Evolutionary conservation across 345 rosid genomes (phyloP).

Genomic region (Barbarea vulgaris): DNA sequence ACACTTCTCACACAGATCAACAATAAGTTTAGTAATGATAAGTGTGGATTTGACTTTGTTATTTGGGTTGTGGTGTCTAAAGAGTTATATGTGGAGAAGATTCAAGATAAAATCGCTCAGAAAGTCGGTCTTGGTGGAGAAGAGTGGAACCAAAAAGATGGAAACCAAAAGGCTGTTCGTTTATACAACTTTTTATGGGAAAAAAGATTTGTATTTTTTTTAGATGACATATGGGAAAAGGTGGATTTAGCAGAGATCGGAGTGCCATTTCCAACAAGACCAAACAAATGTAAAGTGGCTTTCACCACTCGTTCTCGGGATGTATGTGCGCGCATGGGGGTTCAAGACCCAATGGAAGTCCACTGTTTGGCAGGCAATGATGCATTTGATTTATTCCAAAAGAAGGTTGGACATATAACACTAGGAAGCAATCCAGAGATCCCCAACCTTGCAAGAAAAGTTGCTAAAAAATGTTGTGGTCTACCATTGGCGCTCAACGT

Average conservation of each 20-base stretch:
- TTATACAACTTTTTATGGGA: background rate
- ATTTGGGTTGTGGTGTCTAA: constrained; percentile 36
- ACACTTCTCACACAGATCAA: constrained; percentile 35
- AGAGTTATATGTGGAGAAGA: background rate
- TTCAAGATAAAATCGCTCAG: constrained; percentile 29
- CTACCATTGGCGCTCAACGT: constrained; percentile 49
- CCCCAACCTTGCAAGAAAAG: constrained; percentile 19
- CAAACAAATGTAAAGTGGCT: background rate
- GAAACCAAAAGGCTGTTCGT: rapidly evolving
- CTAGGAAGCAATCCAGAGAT: constrained; percentile 19
- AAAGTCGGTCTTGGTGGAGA: background rate
- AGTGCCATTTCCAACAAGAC: background rate
- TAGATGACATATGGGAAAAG: constrained; percentile 40
- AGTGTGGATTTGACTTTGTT: background rate
- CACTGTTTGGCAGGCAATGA: background rate
- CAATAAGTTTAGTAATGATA: background rate
- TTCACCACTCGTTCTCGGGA: constrained; percentile 23
- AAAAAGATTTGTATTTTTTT: constrained; percentile 28
- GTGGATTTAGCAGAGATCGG: constrained; percentile 23
- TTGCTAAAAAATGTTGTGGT: constrained; percentile 42
- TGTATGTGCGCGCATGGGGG: constrained; percentile 18
- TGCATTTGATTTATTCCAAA: constrained; percentile 28
- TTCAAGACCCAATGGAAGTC: background rate
- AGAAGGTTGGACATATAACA: background rate
- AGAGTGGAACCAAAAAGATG: background rate